Base-by-base conservation (phyloP, 169 alveolate species). In the Eimeria falciformis region DNA sequence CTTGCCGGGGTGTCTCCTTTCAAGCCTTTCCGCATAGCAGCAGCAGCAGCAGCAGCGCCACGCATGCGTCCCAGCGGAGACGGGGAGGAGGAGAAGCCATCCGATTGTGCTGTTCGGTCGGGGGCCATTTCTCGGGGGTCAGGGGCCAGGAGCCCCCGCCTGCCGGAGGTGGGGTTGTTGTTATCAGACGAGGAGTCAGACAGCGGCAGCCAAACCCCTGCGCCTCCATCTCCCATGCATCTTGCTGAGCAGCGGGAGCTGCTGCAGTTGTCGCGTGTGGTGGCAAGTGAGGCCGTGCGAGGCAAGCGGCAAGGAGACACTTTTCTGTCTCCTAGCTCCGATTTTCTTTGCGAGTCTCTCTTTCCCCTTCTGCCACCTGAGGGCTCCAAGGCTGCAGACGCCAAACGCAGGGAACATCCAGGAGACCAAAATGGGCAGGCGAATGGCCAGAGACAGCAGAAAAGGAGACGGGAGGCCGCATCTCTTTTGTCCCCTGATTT, bases 201-300 rank as follows among this genome's bases (percentile, higher is more conserved):
- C 2, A 47, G 5, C 9, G 65, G 65, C 68, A 25, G 46, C 68
- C 58, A 29, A 3, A 83, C 91, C 0, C 91, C 91, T 2, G 91
- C 79, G 3, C 91, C 91, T 14, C 91, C 91, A 58, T 56, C 79
- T 37, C 91, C 91, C 14, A 33, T 83, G 91, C 91, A 83, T 43
- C 50, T 83, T 65, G 91, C 71, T n/a, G 91, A 83, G 78, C 91
- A 83, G 81, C 77, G 65, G 53, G 91, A 83, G 78, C 66, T 83
- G 78, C 83, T 71, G 83, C 83, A 71, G 83, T 56, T 71, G 56
- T 33, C 83, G 11, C 83, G 83, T 5, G 83, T 71, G 12, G 83
- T 71, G 45, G 83, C 83, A 17, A 43, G 58, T 9, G 83, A 71
- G 27, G 83, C 83, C 3, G 25, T 33, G 83, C 53, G 83, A 25